phyloP scores from a whole-genome alignment of 371 early-diverging fungal genomes.

The Sporodiniella umbellata region DNA sequence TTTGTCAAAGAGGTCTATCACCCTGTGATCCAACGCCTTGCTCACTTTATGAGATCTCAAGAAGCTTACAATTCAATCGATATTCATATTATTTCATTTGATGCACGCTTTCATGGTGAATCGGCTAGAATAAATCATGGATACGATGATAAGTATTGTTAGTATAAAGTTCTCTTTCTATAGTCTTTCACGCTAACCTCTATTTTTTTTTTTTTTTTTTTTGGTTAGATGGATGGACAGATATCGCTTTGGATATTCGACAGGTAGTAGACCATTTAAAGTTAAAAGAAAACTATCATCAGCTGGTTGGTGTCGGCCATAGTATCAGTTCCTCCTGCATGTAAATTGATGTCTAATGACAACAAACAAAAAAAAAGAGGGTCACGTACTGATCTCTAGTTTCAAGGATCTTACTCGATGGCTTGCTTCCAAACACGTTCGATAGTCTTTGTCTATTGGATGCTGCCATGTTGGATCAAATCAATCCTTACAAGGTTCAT shows the following conservation, averaged over 20 bases:
- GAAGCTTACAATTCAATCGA: conserved; percentile 21
- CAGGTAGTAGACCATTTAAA: conserved; percentile 31
- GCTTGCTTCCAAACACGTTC: conserved; percentile 33
- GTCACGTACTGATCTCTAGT: not conserved
- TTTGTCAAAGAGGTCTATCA: conserved; percentile 40
- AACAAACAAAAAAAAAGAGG: not conserved
- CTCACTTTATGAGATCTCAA: conserved; percentile 11
- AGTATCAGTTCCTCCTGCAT: conserved; percentile 42
- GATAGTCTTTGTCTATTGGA: conserved; percentile 31
- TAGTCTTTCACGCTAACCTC: not conserved
- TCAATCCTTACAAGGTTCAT: too few species aligned
- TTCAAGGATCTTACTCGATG: conserved; percentile 33
- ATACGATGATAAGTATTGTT: conserved; percentile 14
- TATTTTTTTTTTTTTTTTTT: not conserved
- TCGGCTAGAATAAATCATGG: conserved; percentile 37
- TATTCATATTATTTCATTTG: conserved; percentile 30
- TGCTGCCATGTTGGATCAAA: too few species aligned
- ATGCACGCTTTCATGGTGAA: conserved; percentile 47
- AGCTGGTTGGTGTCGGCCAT: conserved; percentile 40
- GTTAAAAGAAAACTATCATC: conserved; percentile 21
- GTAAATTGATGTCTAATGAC: conserved; percentile 21
- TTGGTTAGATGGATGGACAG: conserved; percentile 37
- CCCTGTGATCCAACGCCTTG: conserved; percentile 29
- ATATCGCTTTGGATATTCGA: conserved; percentile 37
- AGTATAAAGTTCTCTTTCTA: conserved; percentile 21